Percentiles rank a stretch among this genome's conserved stretches.
phyloP scores from a whole-genome alignment of 2,329 filamentous ascomycete genomes.

The Alternaria sp. region DNA sequence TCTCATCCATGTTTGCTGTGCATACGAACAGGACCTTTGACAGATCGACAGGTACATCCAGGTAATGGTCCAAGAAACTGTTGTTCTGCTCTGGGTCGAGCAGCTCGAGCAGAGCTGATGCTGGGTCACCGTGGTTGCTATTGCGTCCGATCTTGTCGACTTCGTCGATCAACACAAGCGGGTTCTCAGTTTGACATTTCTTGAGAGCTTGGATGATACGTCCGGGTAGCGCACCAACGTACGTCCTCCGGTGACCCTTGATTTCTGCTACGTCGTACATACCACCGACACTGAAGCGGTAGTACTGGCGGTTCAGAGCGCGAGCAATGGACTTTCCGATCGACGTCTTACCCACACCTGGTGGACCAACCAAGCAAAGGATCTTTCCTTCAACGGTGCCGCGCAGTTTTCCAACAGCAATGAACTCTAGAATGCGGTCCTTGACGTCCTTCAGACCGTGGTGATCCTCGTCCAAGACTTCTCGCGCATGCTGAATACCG shows the following conservation, averaged over 20 bases:
- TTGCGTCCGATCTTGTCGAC: conserved; percentile 98
- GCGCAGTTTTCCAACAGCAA: conserved; percentile 94
- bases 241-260: conserved; percentile 95
- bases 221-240: conserved; percentile 93
- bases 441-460: conserved; percentile 98
- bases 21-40: conserved; percentile 99
- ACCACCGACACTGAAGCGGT: conserved; percentile 96
- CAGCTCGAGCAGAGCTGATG: conserved; percentile 90
- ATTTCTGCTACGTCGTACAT: conserved; percentile 98
- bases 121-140: conserved; percentile 89
- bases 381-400: conserved; percentile 99
- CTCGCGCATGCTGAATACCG: conserved; percentile 88
- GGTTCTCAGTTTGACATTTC: conserved; percentile 99
- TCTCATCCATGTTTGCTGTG: conserved; percentile 98
- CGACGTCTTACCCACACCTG: conserved; percentile 97
- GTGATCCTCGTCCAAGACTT: conserved; percentile 93
- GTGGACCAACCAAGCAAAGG: conserved; percentile 94
- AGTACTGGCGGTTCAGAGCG: conserved; percentile 94
- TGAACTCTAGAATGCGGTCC: conserved; percentile 97
- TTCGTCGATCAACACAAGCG: conserved; percentile 94
- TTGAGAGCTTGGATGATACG: conserved; percentile 98
- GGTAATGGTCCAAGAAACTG: conserved; percentile 97
- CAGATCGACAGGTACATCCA: conserved; percentile 96
- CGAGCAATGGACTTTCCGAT: conserved; percentile 98
- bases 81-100: conserved; percentile 97